Conservation (phyloP, 495 filamentous ascomycete genomes). For the Opeltia flavorubescens region DNA sequence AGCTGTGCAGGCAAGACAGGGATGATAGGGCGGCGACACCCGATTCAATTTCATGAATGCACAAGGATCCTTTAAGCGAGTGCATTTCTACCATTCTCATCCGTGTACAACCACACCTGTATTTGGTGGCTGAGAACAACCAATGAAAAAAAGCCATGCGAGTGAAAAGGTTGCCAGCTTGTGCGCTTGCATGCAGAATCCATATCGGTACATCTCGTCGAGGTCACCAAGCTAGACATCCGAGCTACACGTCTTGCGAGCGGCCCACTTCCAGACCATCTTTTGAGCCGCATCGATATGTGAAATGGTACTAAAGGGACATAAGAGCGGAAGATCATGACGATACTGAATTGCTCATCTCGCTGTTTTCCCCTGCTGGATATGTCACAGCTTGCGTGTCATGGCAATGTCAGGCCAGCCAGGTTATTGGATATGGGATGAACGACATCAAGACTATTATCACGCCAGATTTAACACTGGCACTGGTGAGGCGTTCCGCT, state of each 20-base stretch:
- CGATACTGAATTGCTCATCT: not conserved
- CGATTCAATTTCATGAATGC: not conserved
- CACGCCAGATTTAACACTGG: not conserved
- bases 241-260: not conserved
- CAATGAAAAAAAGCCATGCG: not conserved
- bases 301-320: not conserved
- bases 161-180: not conserved
- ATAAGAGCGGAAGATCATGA: not conserved
- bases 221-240: not conserved
- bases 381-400: not conserved
- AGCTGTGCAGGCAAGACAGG: too few species aligned
- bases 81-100: not conserved
- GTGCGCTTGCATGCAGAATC: not conserved
- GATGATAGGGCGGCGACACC: not conserved
- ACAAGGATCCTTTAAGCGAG: not conserved
- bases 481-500: not conserved
- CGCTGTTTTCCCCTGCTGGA: not conserved
- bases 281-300: constrained; percentile 1
- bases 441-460: not conserved
- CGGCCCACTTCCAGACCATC: not conserved
- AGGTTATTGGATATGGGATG: constrained; percentile 3
- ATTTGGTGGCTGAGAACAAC: not conserved
- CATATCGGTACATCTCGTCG: too few species aligned
- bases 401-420: not conserved
- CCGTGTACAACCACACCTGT: not conserved